Percentiles rank a stretch among this genome's conserved stretches.
Conservation (phyloP, 345 rosid species). For the Murraya paniculata region DNA sequence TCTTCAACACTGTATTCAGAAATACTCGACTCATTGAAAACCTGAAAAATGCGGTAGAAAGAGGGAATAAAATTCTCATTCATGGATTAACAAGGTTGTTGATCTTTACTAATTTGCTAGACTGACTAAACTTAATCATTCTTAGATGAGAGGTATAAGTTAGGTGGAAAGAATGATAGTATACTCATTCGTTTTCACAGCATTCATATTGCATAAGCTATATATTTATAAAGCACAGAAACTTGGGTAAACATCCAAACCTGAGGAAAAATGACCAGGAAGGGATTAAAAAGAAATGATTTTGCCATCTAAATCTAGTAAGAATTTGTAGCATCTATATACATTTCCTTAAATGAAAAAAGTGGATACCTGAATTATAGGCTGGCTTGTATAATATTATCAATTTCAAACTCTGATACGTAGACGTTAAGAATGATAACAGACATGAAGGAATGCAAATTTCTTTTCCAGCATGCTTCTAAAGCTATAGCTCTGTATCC, state of each 20-base stretch:
- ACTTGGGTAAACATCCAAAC: background rate
- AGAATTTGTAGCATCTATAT: background rate
- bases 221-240: background rate
- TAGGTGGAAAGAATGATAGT: background rate
- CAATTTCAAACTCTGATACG: background rate
- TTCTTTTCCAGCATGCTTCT: background rate
- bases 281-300: background rate
- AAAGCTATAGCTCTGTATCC: background rate
- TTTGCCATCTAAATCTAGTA: background rate
- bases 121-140: background rate
- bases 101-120: background rate
- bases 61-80: background rate
- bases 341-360: background rate
- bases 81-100: background rate
- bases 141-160: background rate
- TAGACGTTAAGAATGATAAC: background rate
- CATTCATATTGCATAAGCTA: background rate
- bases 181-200: background rate
- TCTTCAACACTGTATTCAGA: slow-evolving; percentile 64
- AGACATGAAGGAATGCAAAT: background rate
- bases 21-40: slow-evolving; percentile 73
- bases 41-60: slow-evolving; percentile 33
- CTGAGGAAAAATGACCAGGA: background rate
- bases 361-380: background rate
- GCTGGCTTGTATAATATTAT: background rate